Conservation (phyloP, 2,329 filamentous ascomycete species). For the Scleromitrula shiraiana region DNA sequence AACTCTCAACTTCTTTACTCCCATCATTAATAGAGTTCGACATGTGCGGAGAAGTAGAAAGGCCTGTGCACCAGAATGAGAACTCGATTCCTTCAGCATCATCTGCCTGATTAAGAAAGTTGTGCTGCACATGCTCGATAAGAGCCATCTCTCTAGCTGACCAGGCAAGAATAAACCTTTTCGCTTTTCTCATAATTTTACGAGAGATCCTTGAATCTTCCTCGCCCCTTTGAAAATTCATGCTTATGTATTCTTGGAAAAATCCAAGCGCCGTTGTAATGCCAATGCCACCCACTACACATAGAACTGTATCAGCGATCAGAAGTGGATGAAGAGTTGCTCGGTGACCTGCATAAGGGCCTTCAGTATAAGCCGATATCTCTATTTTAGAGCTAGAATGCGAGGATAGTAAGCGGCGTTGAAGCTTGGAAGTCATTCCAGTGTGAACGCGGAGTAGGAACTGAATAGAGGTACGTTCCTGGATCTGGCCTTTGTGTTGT, state of each 20-base stretch:
- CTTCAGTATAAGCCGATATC: not conserved
- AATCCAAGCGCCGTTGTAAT: constrained; percentile 6
- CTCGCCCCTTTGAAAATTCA: not conserved
- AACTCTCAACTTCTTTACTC: not conserved
- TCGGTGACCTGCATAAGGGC: constrained; percentile 2
- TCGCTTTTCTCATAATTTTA: constrained; percentile 17
- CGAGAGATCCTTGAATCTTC: not conserved
- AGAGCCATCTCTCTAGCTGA: constrained; percentile 21
- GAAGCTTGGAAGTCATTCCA: constrained; percentile 1
- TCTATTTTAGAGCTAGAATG: not conserved
- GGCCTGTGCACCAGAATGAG: constrained; percentile 12
- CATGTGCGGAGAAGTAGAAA: not conserved
- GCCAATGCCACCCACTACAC: constrained; percentile 1
- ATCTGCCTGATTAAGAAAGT: constrained; percentile 15
- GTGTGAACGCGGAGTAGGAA: constrained; percentile 1
- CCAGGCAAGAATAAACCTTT: constrained; percentile 23
- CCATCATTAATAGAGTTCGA: not conserved
- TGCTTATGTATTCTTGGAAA: constrained; percentile 16
- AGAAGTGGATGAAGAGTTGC: not conserved
- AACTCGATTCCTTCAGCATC: constrained; percentile 6
- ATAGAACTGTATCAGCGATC: constrained; percentile 1
- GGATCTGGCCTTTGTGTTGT: not conserved
- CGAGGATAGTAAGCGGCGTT: not conserved
- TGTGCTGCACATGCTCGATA: constrained; percentile 19
- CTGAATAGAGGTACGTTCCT: not conserved